A percentile compares a stretch with the other conserved stretches of the same genome.
These are phyloP conservation scores for Phytophthora nicotianae DNA, from an alignment of 352 stramenopile genomes.

Conservation along the genomic window DNA sequence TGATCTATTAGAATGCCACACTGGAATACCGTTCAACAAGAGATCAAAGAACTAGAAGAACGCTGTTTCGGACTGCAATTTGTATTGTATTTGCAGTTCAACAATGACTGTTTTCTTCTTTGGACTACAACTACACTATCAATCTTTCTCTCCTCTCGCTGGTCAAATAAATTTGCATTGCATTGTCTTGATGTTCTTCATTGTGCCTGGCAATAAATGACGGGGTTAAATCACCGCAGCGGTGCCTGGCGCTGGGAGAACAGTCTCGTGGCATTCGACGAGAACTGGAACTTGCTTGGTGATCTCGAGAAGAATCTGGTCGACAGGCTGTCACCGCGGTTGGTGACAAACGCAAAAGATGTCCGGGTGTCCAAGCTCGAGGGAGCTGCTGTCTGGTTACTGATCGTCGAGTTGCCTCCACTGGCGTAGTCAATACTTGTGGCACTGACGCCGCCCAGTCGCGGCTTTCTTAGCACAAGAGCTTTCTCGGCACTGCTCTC, in stretches of 20 bases:
- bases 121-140: conserved; percentile 36
- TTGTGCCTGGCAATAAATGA: not conserved
- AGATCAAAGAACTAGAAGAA: conserved; percentile 3
- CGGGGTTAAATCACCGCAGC: conserved; percentile 37
- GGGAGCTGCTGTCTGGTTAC: conserved; percentile 4
- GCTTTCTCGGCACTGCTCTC: conserved; percentile 63
- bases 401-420: conserved; percentile 17
- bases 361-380: conserved; percentile 15
- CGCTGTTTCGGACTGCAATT: conserved; percentile 26
- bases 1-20: conserved; percentile 75
- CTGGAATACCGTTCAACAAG: conserved; percentile 2
- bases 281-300: conserved; percentile 61
- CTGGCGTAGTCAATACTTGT: conserved; percentile 26
- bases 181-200: conserved; percentile 12
- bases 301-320: conserved; percentile 38
- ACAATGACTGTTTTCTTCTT: conserved; percentile 14
- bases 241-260: conserved; percentile 54
- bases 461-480: conserved; percentile 55
- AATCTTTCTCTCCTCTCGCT: conserved; percentile 28
- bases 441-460: conserved; percentile 35
- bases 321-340: conserved; percentile 9
- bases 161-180: conserved; percentile 37
- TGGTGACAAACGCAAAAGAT: conserved; percentile 30
- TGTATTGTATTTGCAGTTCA: conserved; percentile 29
- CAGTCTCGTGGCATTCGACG: conserved; percentile 41